These are phyloP conservation scores for Gossypium laxum DNA, from an alignment of 441 rosid genomes.

Conservation along the genomic window DNA sequence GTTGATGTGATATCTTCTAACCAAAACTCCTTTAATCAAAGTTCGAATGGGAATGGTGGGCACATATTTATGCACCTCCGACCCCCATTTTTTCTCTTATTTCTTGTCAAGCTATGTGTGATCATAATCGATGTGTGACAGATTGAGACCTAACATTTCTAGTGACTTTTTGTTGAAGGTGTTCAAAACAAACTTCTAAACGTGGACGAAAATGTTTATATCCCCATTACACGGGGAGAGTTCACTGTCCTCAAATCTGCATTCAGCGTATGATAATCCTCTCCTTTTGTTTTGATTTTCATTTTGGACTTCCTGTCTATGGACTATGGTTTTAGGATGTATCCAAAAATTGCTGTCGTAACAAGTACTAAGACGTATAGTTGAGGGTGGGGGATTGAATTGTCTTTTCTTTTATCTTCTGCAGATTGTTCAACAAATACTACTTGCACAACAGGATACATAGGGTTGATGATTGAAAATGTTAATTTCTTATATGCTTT, in stretches of 20 bases:
- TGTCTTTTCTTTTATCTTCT: background rate
- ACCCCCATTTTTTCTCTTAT: background rate
- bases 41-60: background rate
- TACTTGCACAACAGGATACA: background rate
- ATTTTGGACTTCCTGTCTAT: background rate
- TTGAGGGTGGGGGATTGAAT: background rate
- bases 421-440: background rate
- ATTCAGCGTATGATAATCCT: conserved; percentile 45
- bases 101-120: background rate
- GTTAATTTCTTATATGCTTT: no score
- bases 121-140: conserved; percentile 10
- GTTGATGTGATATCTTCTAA: background rate
- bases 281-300: conserved; percentile 7
- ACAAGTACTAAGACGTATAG: background rate
- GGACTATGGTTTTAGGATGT: background rate
- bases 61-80: background rate
- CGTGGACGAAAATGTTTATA: conserved; percentile 66
- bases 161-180: conserved; percentile 34
- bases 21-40: background rate
- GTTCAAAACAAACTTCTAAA: conserved; percentile 76
- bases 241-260: conserved; percentile 63
- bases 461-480: background rate
- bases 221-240: conserved; percentile 78
- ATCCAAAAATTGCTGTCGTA: no score
- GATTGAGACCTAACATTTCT: background rate